These are phyloP conservation scores for Phaeoacremonium minimum DNA, from an alignment of 2,329 filamentous ascomycete species.

Conservation along the genomic window DNA sequence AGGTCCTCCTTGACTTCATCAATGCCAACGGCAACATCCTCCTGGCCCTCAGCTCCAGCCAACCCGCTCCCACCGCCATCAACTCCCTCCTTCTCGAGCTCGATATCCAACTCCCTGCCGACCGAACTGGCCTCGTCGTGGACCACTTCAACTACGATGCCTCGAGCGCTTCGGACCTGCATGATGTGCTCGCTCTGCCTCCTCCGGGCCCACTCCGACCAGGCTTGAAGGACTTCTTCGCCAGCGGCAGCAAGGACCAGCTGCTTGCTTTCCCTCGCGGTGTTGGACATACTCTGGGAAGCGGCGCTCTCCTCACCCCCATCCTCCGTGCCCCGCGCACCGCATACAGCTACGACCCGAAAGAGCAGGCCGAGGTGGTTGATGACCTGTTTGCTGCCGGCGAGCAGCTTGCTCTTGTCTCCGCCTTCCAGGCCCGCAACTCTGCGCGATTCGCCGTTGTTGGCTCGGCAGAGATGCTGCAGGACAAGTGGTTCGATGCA, in stretches of 20 bases:
- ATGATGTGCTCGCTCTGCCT: constrained; percentile 82
- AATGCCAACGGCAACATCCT: constrained; percentile 90
- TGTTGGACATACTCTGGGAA: constrained; percentile 77
- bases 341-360: constrained; percentile 90
- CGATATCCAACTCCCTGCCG: constrained; percentile 81
- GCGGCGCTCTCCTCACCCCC: constrained; percentile 72
- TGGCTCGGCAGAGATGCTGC: constrained; percentile 80
- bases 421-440: constrained; percentile 85
- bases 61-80: constrained; percentile 67
- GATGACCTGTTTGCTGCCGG: constrained; percentile 86
- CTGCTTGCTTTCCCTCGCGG: constrained; percentile 78
- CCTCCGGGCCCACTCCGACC: constrained; percentile 60
- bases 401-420: constrained; percentile 78
- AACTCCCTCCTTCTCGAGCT: constrained; percentile 79
- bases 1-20: constrained; percentile 83
- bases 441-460: constrained; percentile 84
- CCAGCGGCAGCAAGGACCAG: constrained; percentile 46
- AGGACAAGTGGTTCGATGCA: constrained; percentile 84
- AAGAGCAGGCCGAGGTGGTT: constrained; percentile 69
- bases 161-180: constrained; percentile 69
- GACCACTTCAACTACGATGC: constrained; percentile 96
- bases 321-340: constrained; percentile 79
- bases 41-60: constrained; percentile 71
- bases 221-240: constrained; percentile 75
- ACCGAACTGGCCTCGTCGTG: constrained; percentile 80